Evolutionary conservation across 257 asterid species (phyloP).

Genomic region (Solanum habrochaites): DNA sequence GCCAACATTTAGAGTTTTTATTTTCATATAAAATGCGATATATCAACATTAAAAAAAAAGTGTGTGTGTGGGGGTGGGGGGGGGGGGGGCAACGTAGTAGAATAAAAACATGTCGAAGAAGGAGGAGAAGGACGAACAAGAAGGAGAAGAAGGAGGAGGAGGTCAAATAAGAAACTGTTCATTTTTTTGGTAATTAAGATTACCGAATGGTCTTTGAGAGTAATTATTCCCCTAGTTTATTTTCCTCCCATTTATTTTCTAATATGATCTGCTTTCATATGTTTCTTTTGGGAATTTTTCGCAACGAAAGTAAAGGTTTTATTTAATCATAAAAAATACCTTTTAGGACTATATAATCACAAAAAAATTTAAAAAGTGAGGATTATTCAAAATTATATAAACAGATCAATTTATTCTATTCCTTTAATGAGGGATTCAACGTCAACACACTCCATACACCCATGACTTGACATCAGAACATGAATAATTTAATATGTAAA

Average conservation of each 20-base stretch:
- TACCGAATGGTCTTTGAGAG: no score
- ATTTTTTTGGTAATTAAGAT: no score
- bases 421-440: not conserved
- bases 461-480: not conserved
- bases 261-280: no score
- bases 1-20: not conserved
- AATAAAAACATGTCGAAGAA: no score
- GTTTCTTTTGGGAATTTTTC: not conserved
- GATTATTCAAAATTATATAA: not conserved
- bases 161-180: no score
- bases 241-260: no score
- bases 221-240: no score
- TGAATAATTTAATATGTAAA: not conserved
- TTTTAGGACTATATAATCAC: not conserved
- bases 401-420: not conserved
- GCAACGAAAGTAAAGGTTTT: not conserved
- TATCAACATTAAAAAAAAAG: no score
- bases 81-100: no score
- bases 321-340: not conserved
- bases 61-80: no score
- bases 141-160: no score
- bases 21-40: not conserved
- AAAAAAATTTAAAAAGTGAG: fast-evolving
- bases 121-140: no score
- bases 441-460: not conserved